phyloP scores from a whole-genome alignment of 495 filamentous ascomycete genomes.

The Lophiotrema nucula region DNA sequence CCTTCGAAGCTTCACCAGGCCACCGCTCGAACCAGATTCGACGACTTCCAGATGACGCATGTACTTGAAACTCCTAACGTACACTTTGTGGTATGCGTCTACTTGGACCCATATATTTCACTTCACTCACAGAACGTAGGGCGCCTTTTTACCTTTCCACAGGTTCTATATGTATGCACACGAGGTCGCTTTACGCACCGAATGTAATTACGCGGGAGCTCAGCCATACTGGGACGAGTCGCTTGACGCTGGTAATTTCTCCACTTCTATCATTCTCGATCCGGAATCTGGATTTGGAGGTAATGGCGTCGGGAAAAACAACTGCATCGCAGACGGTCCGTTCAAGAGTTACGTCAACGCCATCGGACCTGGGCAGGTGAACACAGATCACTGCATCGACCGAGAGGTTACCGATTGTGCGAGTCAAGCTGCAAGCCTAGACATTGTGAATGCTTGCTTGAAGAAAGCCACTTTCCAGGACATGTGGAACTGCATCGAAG shows the following conservation, averaged over 20 bases:
- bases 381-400: conserved; percentile 32
- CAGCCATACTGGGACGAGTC: conserved; percentile 52
- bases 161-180: conserved; percentile 38
- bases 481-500: conserved; percentile 45
- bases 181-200: conserved; percentile 36
- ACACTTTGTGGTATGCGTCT: conserved; percentile 40
- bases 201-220: conserved; percentile 43
- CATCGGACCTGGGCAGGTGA: conserved; percentile 34
- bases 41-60: conserved; percentile 48
- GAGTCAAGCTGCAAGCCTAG: conserved; percentile 23
- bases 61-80: conserved; percentile 37
- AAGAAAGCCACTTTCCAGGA: conserved; percentile 29
- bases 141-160: conserved; percentile 44
- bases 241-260: conserved; percentile 44
- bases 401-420: conserved; percentile 34
- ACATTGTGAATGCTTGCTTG: conserved; percentile 40
- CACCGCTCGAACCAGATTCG: conserved; percentile 43
- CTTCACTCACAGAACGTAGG: too few relatives aligned
- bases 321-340: conserved; percentile 48
- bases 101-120: background rate
- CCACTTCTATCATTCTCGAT: conserved; percentile 39
- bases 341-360: conserved; percentile 41
- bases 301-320: conserved; percentile 35
- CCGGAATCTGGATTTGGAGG: conserved; percentile 46
- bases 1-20: conserved; percentile 37